Evolutionary conservation across 148 eudicot genomes (phyloP), one percentile per base, ranked within the genome.

Genomic region (Rhododendron henanense): DNA sequence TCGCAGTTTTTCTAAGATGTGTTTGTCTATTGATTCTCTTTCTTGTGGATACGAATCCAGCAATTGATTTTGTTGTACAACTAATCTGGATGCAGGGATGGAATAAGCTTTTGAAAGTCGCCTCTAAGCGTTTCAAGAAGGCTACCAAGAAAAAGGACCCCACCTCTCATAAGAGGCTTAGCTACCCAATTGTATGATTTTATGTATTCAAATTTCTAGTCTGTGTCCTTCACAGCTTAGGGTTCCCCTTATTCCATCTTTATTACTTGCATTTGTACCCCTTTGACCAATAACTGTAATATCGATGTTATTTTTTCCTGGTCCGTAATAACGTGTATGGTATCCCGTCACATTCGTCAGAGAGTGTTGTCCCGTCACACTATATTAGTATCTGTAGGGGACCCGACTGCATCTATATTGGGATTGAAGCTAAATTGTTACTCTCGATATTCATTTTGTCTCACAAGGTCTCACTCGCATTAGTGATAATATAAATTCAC

Each of bases 71-170:
- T 28, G 4, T 28, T 1, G 74, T 25, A 25, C 75, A 28, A 69
- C 71, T 67, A 67, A 63, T 48, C 23, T 78, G n/a, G 47, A 59
- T 57, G 59, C 88, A 91, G 92, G 92, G 83, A 41, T 91, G 90
- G 91, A 86, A 48, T 21, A 91, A 89, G 87, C 74, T 89, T 84
- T 74, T 91, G 71, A 89, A 88, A 85, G 91, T 87, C 13, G 92
- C 91, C 44, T 84, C 90, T 0, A 89, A 83, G 67, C 85, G 85
- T 16, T 89, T 90, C 87, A 88, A 86, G 88, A 71, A 71, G 39
- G 76, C 76, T 71, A 33, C 76, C 39, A 89, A 83, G 88, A 89
- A 85, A 67, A 86, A 83, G 39, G 87, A 88, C 35, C 57, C 79
- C 15, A 82, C 84, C 23, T 48, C 53, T 77, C 86, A 83, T 25